Base-by-base conservation (phyloP, 2,329 filamentous ascomycete genomes). In the Fusarium nanum region DNA sequence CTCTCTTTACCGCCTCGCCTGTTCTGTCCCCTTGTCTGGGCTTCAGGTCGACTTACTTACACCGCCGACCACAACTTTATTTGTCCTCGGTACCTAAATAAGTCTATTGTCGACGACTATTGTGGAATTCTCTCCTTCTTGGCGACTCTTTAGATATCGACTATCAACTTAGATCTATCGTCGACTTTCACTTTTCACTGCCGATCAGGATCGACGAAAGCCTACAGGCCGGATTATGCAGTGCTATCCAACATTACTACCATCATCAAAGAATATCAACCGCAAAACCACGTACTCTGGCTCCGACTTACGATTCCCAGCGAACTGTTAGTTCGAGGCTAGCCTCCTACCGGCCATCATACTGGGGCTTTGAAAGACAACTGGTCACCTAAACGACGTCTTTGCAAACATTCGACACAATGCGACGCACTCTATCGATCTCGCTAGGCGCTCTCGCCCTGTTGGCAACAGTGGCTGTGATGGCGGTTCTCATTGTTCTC, bases 401-500 rank as follows among this genome's bases (percentile, higher is more conserved):
- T 30, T 67, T 37, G 25, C 55, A 46, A 56, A 56, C 23, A 46
- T 47, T 45, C 42, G 49, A 64, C 41, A 56, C 60, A 47, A 74
- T 75, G 68, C 73, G 58, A 34, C 70, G 64, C 25, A 40, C 56
- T 20, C 47, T 76, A 22, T 73, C 71, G 7, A 28, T 73, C 42
- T 45, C 58, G 12, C 25, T 76, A 42, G 72, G 73, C 67, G 58
- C 63, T 27, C 50, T 69, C 46, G 71, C 74, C 45, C 47, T 76
- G 7, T 55, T 76, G 28, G 59, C 70, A 10, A 76, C 74, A 46
- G 49, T 59, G n/a, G 67, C 69, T 20, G 55, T 66, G 37, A 68
- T 73, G 47, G 63, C 60, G 18, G 52, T 76, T 37, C 64, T 76
- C 23, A 60, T 64, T 37, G 59, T 74, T 50, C 66, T 76, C 42